These are phyloP conservation scores for Penicillium rolfsii DNA, from an alignment of 2,329 filamentous ascomycete genomes.

Conservation along the genomic window DNA sequence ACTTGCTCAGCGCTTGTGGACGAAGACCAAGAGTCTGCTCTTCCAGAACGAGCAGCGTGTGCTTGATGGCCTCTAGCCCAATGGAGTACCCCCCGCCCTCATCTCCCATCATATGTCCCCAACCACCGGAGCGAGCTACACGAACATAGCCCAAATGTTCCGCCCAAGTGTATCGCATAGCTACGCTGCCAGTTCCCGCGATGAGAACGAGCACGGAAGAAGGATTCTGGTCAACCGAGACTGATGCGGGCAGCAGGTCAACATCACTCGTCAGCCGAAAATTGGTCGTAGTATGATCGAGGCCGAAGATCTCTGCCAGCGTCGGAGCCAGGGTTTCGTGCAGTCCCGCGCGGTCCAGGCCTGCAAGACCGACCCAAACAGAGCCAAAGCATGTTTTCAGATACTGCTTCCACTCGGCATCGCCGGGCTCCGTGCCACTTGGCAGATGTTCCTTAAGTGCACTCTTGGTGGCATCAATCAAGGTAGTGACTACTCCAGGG, in stretches of 20 bases:
- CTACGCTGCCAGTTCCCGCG: constrained; percentile 50
- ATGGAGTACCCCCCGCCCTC: constrained; percentile 50
- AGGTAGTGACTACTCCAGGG: constrained; percentile 32
- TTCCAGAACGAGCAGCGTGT: constrained; percentile 39
- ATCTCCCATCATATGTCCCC: constrained; percentile 51
- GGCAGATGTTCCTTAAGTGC: constrained; percentile 18
- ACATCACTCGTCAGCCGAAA: constrained; percentile 47
- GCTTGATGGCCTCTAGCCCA: constrained; percentile 42
- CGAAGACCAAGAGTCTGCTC: constrained; percentile 23
- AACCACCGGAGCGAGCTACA: constrained; percentile 47
- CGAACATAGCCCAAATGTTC: constrained; percentile 26
- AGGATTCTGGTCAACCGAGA: constrained; percentile 18
- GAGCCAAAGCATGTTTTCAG: constrained; percentile 30
- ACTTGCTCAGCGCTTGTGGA: background rate
- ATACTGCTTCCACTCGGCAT: constrained; percentile 8
- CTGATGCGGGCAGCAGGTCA: constrained; percentile 41
- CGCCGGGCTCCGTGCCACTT: background rate
- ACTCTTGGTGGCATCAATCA: constrained; percentile 27
- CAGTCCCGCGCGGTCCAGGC: constrained; percentile 44
- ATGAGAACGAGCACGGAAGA: constrained; percentile 43
- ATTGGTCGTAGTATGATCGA: constrained; percentile 19
- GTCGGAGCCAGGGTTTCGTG: constrained; percentile 30
- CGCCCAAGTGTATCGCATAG: constrained; percentile 42
- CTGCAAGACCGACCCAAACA: constrained; percentile 48
- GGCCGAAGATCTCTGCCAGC: constrained; percentile 35